Conservation (phyloP, 176 grass and related monocot species). For the Ananas comosus region DNA sequence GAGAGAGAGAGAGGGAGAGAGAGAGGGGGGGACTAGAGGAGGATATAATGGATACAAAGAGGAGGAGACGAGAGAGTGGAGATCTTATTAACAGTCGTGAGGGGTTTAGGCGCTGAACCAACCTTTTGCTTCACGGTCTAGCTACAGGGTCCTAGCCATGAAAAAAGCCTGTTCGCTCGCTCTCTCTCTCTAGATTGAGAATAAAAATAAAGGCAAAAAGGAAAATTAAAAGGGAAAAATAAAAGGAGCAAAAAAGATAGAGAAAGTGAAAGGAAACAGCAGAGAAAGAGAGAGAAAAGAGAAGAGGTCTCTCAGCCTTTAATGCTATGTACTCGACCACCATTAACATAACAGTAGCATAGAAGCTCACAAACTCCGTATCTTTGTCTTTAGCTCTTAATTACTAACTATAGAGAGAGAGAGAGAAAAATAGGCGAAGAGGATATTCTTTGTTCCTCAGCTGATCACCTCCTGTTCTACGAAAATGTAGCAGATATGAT, state of each 20-base stretch:
- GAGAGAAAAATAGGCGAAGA: too few species aligned
- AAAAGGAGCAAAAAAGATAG: conserved; percentile 17
- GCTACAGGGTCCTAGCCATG: conserved; percentile 9
- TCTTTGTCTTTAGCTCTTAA: not conserved
- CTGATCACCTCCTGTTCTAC: too few species aligned
- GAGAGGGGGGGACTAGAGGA: too few species aligned
- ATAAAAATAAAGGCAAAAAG: conserved; percentile 7
- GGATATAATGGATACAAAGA: conserved; percentile 14
- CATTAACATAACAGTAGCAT: not conserved
- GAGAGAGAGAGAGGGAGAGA: not conserved
- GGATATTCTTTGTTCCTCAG: too few species aligned
- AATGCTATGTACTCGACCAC: conserved; percentile 14
- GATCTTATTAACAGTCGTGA: conserved; percentile 17
- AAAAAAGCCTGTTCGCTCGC: conserved; percentile 21
- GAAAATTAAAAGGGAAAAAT: conserved; percentile 8
- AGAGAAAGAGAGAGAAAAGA: conserved; percentile 5
- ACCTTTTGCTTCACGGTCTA: conserved; percentile 39
- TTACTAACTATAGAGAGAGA: not conserved
- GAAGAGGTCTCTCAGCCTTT: conserved; percentile 15
- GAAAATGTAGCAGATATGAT: too few species aligned
- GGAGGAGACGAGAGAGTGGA: not conserved
- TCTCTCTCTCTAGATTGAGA: not conserved
- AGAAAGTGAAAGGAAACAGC: not conserved
- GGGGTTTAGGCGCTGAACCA: conserved; percentile 15
- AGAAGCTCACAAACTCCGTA: not conserved